These are phyloP conservation scores for Tetrapisispora iriomotensis DNA, from an alignment of 805 yeast genomes.

Conservation along the genomic window DNA sequence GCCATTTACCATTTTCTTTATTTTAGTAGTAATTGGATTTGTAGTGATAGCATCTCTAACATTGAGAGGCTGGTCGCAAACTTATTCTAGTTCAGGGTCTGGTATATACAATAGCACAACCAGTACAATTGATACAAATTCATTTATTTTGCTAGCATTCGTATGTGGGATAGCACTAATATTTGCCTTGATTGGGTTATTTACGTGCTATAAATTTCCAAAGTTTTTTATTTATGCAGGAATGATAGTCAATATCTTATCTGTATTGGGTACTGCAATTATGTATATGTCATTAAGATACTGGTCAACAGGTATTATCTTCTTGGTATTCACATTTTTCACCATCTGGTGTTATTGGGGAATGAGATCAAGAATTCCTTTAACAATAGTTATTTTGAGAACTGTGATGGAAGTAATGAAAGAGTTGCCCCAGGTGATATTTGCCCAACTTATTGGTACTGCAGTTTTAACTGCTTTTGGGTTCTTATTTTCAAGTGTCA, in stretches of 20 bases:
- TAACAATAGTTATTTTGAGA: slow-evolving; percentile 58
- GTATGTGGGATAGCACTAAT: slow-evolving; percentile 51
- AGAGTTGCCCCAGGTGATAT: slow-evolving; percentile 56
- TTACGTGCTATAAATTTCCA: slow-evolving; percentile 57
- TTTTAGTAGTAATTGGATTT: slow-evolving; percentile 50
- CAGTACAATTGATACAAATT: slow-evolving; percentile 67
- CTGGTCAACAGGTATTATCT: slow-evolving; percentile 75
- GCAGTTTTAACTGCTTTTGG: slow-evolving; percentile 53
- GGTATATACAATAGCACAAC: slow-evolving; percentile 47
- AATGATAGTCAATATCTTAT: slow-evolving; percentile 51
- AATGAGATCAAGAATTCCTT: slow-evolving; percentile 60
- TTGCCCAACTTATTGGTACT: slow-evolving; percentile 53
- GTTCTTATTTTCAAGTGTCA: slow-evolving; percentile 52
- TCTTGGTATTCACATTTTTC: slow-evolving; percentile 52
- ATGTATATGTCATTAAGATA: slow-evolving; percentile 57
- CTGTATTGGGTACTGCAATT: slow-evolving; percentile 70
- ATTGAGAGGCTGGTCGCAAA: slow-evolving; percentile 50
- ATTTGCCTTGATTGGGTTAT: slow-evolving; percentile 45
- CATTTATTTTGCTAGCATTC: slow-evolving; percentile 61
- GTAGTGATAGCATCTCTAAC: slow-evolving; percentile 60
- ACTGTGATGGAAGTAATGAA: slow-evolving; percentile 72
- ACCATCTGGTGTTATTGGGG: slow-evolving; percentile 67
- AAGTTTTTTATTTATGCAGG: slow-evolving; percentile 58
- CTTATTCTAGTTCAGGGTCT: slow-evolving; percentile 47
- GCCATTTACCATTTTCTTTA: slow-evolving; percentile 51